A percentile compares a stretch with the other conserved stretches of the same genome.
Conservation (phyloP, 2,329 filamentous ascomycete species). For the Mycocentrospora acerina region DNA sequence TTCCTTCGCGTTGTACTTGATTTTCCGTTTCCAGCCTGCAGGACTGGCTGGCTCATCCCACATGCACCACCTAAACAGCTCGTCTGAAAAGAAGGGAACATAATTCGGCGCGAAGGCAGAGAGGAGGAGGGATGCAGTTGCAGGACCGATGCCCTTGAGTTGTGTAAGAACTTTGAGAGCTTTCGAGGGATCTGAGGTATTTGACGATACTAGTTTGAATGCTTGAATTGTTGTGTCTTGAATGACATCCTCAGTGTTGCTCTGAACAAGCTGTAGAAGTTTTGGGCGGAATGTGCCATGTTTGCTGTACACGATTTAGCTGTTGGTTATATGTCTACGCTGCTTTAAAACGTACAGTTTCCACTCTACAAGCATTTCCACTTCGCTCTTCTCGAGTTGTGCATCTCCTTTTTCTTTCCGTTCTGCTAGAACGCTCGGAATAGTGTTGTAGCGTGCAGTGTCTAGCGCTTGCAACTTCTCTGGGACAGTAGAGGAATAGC, state of each 20-base stretch:
- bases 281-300: conserved; percentile 55
- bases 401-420: conserved; percentile 10
- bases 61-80: conserved; percentile 72
- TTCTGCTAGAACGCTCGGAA: conserved; percentile 24
- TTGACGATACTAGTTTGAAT: conserved; percentile 37
- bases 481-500: conserved; percentile 29
- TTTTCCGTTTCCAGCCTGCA: conserved; percentile 51
- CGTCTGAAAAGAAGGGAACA: conserved; percentile 78
- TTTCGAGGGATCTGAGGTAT: background rate
- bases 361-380: conserved; percentile 42
- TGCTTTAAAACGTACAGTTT: conserved; percentile 33
- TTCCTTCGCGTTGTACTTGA: conserved; percentile 72
- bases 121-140: conserved; percentile 74
- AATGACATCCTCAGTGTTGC: conserved; percentile 58
- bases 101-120: conserved; percentile 61
- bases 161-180: conserved; percentile 58
- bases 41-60: conserved; percentile 51
- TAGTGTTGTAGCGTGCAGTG: conserved; percentile 30
- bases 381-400: conserved; percentile 29
- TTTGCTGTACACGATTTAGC: conserved; percentile 35
- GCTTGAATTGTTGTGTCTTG: conserved; percentile 55
- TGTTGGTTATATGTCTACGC: background rate
- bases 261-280: conserved; percentile 52
- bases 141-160: conserved; percentile 76
- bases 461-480: conserved; percentile 35